Conservation (phyloP, 345 rosid genomes). For the Brassica cretica region DNA sequence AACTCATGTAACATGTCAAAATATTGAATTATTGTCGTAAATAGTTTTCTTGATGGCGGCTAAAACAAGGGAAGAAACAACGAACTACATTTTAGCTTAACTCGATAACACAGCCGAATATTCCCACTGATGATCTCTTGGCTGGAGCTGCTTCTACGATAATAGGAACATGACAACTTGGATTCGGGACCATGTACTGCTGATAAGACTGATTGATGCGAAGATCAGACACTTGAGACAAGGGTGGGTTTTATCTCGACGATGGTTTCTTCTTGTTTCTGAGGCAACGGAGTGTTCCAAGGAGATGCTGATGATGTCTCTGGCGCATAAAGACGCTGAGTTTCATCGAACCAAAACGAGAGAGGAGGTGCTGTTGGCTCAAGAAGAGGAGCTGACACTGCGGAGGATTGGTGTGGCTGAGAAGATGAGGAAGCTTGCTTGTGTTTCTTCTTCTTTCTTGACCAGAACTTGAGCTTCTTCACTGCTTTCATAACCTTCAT, state of each 20-base stretch:
- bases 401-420: constrained; percentile 25
- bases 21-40: background rate
- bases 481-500: constrained; percentile 57
- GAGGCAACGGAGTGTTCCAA: constrained; percentile 18
- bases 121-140: constrained; percentile 38
- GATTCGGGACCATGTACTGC: constrained; percentile 50
- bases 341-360: constrained; percentile 52
- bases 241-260: constrained; percentile 21
- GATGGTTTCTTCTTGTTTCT: constrained; percentile 31
- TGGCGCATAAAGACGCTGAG: constrained; percentile 17
- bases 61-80: constrained; percentile 60
- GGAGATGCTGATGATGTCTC: constrained; percentile 27
- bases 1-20: constrained; percentile 4
- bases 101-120: constrained; percentile 42
- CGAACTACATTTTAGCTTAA: constrained; percentile 42
- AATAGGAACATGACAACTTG: constrained; percentile 40
- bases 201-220: constrained; percentile 41
- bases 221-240: constrained; percentile 21
- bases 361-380: constrained; percentile 70
- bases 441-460: constrained; percentile 48
- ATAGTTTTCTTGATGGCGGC: constrained; percentile 28
- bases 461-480: constrained; percentile 62
- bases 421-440: constrained; percentile 20
- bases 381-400: background rate
- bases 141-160: constrained; percentile 21